Base-by-base conservation (phyloP, 2,329 filamentous ascomycete genomes). In the Dryadomyces quercus-mongolicae region DNA sequence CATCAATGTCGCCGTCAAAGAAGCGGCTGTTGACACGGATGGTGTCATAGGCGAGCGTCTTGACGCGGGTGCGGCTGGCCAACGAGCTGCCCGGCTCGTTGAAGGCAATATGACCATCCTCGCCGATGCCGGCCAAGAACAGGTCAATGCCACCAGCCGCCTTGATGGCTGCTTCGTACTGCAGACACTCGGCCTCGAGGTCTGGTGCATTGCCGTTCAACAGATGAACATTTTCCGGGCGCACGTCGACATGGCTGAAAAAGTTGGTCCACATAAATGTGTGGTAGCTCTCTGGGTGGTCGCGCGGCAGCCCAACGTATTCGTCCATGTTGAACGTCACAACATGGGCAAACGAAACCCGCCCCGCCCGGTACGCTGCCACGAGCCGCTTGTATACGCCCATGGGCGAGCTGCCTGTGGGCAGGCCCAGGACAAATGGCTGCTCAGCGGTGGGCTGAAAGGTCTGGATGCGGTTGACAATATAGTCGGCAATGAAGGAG, bases 261-360 rank as follows among this genome's bases (percentile, higher is more conserved):
- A 90, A 86, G 69, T 89, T 77, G 69, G 81, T 82, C 75, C 86
- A 88, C 86, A 90, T 90, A 72, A 88, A 91, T 62, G 80, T 83
- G 71, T 89, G 85, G 68, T 90, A 90, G 65, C 81, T 85, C 65
- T 88, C 82, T 4, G 85, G 84, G 66, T 90, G 86, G 61, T 86
- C 82, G 59, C 82, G 77, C 20, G 85, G 80, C 51, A 89, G 76
- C 49, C 81, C 82, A 58, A 89, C 83, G 64, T 89, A 89, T 70
- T 89, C 85, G 68, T 89, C 86, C 67, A 69, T 69, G 61, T 69
- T 69, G 74, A 89, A 90, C 3, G 86, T 89, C 59, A 89, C 74
- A 62, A 90, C 84, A 82, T 89, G 76, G 61, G 79, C 78, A 67
- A 68, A 69, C 38, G 62, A 62, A 18, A 69, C 67, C 58, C 71